phyloP scores from a whole-genome alignment of 2,329 filamentous ascomycete genomes.

The Pseudocercospora fijiensis region DNA sequence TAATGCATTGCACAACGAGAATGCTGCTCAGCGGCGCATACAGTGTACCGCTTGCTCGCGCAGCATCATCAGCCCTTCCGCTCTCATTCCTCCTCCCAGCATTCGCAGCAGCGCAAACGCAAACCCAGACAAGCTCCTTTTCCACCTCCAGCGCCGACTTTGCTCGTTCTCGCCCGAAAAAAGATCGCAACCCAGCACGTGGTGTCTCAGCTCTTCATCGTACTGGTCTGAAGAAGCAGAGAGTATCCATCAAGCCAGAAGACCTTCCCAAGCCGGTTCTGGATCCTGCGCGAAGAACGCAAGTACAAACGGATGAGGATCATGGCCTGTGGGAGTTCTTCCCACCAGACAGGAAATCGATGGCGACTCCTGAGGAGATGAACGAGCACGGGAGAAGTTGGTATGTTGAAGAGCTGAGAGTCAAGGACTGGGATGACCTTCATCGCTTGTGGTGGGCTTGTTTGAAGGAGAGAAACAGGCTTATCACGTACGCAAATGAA shows the following conservation, averaged over 20 bases:
- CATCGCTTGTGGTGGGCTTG: constrained; percentile 94
- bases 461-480: constrained; percentile 82
- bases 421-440: constrained; percentile 91
- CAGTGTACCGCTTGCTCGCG: constrained; percentile 8
- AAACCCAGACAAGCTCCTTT: constrained; percentile 34
- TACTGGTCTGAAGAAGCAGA: constrained; percentile 58
- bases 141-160: constrained; percentile 19
- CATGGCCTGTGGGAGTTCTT: constrained; percentile 97
- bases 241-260: constrained; percentile 67
- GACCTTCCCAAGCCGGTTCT: constrained; percentile 70
- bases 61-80: constrained; percentile 28
- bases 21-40: constrained; percentile 25
- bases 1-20: constrained; percentile 29
- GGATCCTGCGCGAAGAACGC: constrained; percentile 56
- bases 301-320: constrained; percentile 62
- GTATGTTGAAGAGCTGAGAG: constrained; percentile 79
- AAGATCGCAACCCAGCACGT: constrained; percentile 76
- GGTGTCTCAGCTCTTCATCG: constrained; percentile 79
- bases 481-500: constrained; percentile 75
- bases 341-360: constrained; percentile 64
- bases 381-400: constrained; percentile 75
- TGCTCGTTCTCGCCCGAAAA: constrained; percentile 34
- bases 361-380: constrained; percentile 71
- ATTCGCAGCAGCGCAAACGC: constrained; percentile 28
- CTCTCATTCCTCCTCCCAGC: constrained; percentile 40